These are phyloP conservation scores for Malus sylvestris DNA, from an alignment of 306 rosid genomes.

Conservation along the genomic window DNA sequence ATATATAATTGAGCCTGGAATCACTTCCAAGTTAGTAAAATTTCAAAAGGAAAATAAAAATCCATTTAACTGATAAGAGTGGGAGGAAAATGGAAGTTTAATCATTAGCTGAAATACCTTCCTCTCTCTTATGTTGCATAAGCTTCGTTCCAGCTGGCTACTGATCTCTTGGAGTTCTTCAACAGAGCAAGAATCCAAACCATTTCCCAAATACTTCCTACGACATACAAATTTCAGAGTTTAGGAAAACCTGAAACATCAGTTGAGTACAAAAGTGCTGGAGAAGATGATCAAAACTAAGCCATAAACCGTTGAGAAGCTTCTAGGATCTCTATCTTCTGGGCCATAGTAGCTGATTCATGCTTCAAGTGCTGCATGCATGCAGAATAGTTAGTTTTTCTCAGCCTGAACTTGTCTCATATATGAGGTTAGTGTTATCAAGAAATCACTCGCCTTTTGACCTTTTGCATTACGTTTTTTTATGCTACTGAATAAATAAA, in stretches of 20 bases:
- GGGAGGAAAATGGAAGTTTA: background rate
- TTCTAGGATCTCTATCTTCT: slow-evolving; percentile 50
- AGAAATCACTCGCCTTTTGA: too few species aligned
- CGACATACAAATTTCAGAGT: background rate
- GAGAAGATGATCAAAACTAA: background rate
- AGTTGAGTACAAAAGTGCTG: background rate
- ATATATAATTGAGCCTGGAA: slow-evolving; percentile 30
- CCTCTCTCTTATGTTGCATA: slow-evolving; percentile 32
- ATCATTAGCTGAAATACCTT: slow-evolving; percentile 29
- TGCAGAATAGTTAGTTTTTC: background rate
- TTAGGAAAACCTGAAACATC: background rate
- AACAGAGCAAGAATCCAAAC: slow-evolving; percentile 32
- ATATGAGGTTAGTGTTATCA: background rate
- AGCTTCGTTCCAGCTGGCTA: slow-evolving; percentile 37
- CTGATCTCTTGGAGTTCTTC: slow-evolving; percentile 41
- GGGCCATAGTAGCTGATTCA: slow-evolving; percentile 34
- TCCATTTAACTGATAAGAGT: background rate
- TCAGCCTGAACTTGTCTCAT: background rate
- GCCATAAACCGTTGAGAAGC: slow-evolving; percentile 38
- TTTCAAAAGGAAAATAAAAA: background rate
- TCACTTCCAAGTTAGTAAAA: background rate
- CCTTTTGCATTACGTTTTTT: too few species aligned
- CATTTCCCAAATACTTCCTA: slow-evolving; percentile 60
- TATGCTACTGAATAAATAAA: too few species aligned
- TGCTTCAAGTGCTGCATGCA: slow-evolving; percentile 46